phyloP scores from a whole-genome alignment of 1,284 basidiomycete species.

The Heterobasidion occidentale region DNA sequence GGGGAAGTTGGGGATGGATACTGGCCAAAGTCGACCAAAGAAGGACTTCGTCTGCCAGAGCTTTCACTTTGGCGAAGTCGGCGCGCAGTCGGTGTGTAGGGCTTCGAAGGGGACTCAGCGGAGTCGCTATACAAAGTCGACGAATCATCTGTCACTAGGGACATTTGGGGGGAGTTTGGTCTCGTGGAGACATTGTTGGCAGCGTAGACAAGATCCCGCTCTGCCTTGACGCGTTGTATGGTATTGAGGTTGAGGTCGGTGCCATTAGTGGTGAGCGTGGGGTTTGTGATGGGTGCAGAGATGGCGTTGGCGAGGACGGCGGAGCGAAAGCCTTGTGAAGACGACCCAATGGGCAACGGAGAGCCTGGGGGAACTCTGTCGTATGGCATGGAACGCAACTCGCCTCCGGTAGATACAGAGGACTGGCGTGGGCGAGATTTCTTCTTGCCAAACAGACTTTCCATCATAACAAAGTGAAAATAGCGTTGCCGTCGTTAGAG shows the following conservation, averaged over 20 bases:
- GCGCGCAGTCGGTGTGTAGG: slow-evolving; percentile 21
- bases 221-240: slow-evolving; percentile 37
- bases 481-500: not conserved
- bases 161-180: slow-evolving; percentile 41
- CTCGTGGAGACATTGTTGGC: slow-evolving; percentile 18
- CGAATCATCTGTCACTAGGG: slow-evolving; percentile 48
- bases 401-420: slow-evolving; percentile 34
- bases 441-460: slow-evolving; percentile 48
- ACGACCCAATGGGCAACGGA: slow-evolving; percentile 48
- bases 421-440: slow-evolving; percentile 41
- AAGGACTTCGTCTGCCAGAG: slow-evolving; percentile 23
- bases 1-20: slow-evolving; percentile 28
- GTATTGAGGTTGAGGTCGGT: slow-evolving; percentile 58
- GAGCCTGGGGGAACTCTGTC: slow-evolving; percentile 57
- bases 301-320: slow-evolving; percentile 28
- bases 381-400: slow-evolving; percentile 58
- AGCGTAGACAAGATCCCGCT: slow-evolving; percentile 42
- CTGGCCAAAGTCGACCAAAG: slow-evolving; percentile 21
- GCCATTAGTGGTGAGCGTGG: slow-evolving; percentile 59
- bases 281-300: slow-evolving; percentile 74
- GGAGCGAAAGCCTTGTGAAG: slow-evolving; percentile 48
- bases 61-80: slow-evolving; percentile 47
- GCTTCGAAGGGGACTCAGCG: slow-evolving; percentile 10
- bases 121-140: slow-evolving; percentile 50
- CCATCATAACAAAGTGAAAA: slow-evolving; percentile 28